A percentile compares a stretch with the other conserved stretches of the same genome.
Conservation (phyloP, 371 early-diverging fungal genomes). For the Parasitella parasitica region DNA sequence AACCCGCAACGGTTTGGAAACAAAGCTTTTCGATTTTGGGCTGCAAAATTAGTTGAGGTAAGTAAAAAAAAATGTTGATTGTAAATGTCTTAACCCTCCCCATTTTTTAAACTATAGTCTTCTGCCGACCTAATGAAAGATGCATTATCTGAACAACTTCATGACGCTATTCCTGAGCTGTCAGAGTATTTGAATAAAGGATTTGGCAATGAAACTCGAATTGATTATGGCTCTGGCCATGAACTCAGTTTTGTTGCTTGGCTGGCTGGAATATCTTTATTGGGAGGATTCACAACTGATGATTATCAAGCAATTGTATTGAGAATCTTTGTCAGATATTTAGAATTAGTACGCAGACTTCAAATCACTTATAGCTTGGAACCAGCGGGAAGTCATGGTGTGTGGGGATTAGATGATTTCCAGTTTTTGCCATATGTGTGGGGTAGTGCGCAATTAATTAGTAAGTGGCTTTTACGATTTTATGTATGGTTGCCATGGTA, state of each 20-base stretch:
- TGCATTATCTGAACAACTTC: constrained; percentile 37
- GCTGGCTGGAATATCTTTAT: constrained; percentile 73
- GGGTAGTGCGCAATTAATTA: constrained; percentile 87
- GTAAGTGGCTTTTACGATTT: constrained; percentile 13
- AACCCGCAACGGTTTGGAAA: constrained; percentile 80
- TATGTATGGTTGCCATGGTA: background rate
- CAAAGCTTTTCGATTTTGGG: constrained; percentile 73
- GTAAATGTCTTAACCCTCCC: background rate
- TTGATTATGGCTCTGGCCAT: constrained; percentile 99
- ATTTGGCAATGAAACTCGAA: constrained; percentile 93
- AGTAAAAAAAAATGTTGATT: background rate
- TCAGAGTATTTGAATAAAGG: constrained; percentile 74
- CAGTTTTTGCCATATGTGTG: constrained; percentile 97
- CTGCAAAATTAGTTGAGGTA: constrained; percentile 56
- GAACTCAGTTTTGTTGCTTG: constrained; percentile 96
- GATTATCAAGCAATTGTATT: constrained; percentile 77
- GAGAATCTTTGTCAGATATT: constrained; percentile 81
- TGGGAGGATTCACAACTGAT: constrained; percentile 55
- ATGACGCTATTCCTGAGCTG: constrained; percentile 68
- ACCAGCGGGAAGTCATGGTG: constrained; percentile 98
- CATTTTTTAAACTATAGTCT: background rate
- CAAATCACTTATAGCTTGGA: constrained; percentile 93
- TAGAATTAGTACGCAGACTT: constrained; percentile 79
- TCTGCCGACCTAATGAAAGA: constrained; percentile 29
- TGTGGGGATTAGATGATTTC: constrained; percentile 99